Percentiles rank a stretch among this genome's conserved stretches.
Evolutionary conservation across 371 early-diverging fungal genomes (phyloP).

Genomic region (Mucor circinelloides): DNA sequence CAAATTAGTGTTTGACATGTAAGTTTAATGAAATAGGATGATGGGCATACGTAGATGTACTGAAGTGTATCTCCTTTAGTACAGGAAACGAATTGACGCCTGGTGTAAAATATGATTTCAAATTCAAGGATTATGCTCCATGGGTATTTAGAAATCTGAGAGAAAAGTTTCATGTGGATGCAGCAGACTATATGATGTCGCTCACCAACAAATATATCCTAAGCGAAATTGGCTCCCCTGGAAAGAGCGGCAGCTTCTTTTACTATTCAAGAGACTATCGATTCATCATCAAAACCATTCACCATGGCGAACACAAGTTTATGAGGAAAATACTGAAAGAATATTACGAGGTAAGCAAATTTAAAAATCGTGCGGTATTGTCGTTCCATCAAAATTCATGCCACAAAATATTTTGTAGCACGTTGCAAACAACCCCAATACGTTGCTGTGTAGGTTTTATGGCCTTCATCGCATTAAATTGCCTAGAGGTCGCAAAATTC

Average conservation of each 20-base stretch:
- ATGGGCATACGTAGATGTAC: background rate
- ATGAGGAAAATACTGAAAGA: conserved; percentile 82
- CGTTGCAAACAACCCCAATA: conserved; percentile 89
- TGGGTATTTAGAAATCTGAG: conserved; percentile 94
- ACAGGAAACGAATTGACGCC: conserved; percentile 95
- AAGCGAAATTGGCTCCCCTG: conserved; percentile 93
- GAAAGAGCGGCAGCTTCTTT: conserved; percentile 95
- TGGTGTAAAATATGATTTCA: conserved; percentile 93
- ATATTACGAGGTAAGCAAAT: conserved; percentile 70
- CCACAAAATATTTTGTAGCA: conserved; percentile 46
- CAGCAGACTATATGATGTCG: conserved; percentile 95
- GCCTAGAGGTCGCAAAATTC: conserved; percentile 89
- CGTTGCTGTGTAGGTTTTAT: conserved; percentile 90
- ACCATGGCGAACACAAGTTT: conserved; percentile 92
- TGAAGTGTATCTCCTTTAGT: conserved; percentile 31
- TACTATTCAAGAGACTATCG: conserved; percentile 97
- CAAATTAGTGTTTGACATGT: conserved; percentile 93
- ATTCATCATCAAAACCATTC: conserved; percentile 97
- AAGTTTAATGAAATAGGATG: no score
- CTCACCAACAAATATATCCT: conserved; percentile 95
- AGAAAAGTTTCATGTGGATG: conserved; percentile 86
- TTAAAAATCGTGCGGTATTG: background rate
- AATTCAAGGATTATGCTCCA: conserved; percentile 98
- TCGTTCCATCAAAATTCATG: background rate
- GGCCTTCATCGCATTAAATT: conserved; percentile 96